Base-by-base conservation (phyloP, 768 basidiomycete species). In the Agaricus bisporus region DNA sequence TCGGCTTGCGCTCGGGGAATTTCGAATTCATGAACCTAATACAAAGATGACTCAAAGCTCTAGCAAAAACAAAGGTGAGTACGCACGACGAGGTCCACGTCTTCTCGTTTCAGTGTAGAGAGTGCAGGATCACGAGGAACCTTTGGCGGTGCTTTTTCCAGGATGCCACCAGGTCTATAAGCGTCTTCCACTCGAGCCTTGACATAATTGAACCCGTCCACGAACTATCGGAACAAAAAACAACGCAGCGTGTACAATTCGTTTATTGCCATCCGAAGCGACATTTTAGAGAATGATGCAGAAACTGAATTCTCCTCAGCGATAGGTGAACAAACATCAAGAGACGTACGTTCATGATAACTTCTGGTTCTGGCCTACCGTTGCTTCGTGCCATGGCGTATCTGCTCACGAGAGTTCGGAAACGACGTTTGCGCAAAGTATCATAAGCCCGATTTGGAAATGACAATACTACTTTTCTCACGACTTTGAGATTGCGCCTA, bases 111-210 rank as follows among this genome's bases (percentile, higher is more conserved):
- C 6, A 73, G 64, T 3, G 64, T 49, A 45, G 71, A 64, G 4
- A 65, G 57, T 0, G 66, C 54, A 6, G 68, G 60, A 20, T 79
- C 77, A 55, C 79, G 79, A 5, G 69, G 54, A 3, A 72, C 58
- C 57, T 81, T 84, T 3, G 67, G 58, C n/a, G 76, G 75, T 0
- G 77, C 67, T 56, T 77, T 82, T 39, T 85, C 83, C 36, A 86
- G 71, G 43, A 84, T 63, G 0, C 76, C 78, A 6, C 81, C 77
- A n/a, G 72, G 55, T 15, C 75, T 73, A 61, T 80, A 82, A 7
- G 81, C 83, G 51, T 84, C 82, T 58, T 85, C 83, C 68, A 88
- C 71, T 62, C 80, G 82, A 48, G 74, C 71, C 64, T 86, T 88
- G 22, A 79, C 80, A 61, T 85, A 88, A 8, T 83, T 74, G 49